A percentile compares a stretch with the other conserved stretches of the same genome.
Conservation (phyloP, 768 basidiomycete species). For the Russula sp. region DNA sequence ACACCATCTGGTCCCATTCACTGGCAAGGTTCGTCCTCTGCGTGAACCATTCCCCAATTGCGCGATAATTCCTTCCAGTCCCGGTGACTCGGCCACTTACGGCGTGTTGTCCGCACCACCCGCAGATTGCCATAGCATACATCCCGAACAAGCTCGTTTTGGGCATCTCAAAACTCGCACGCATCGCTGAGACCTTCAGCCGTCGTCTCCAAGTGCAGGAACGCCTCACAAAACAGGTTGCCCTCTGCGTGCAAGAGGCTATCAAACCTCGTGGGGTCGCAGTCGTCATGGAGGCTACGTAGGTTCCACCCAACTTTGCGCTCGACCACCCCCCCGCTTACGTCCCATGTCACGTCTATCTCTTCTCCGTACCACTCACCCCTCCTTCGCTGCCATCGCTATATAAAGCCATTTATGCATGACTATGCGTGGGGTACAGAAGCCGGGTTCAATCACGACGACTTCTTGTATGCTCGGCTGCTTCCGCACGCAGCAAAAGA, state of each 20-base stretch:
- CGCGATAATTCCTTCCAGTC: neutral
- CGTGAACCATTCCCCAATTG: conserved; percentile 1
- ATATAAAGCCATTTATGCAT: conserved; percentile 83
- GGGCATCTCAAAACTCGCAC: conserved; percentile 19
- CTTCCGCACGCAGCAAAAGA: conserved; percentile 98
- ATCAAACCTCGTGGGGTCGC: conserved; percentile 97
- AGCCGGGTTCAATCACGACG: conserved; percentile 90
- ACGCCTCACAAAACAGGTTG: conserved; percentile 94
- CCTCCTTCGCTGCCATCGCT: neutral
- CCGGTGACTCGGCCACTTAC: conserved; percentile 18
- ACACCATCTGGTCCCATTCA: conserved; percentile 97
- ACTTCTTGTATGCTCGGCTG: conserved; percentile 98
- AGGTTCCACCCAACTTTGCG: conserved; percentile 31
- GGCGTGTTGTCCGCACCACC: neutral
- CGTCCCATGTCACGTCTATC: conserved; percentile 9
- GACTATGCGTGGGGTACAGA: conserved; percentile 99
- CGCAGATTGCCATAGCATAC: conserved; percentile 81
- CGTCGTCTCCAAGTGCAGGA: conserved; percentile 96
- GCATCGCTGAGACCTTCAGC: conserved; percentile 40
- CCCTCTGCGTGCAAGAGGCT: conserved; percentile 96
- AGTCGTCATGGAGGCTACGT: conserved; percentile 99
- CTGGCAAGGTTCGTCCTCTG: conserved; percentile 69
- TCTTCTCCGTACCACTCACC: conserved; percentile 5
- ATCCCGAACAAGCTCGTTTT: conserved; percentile 20
- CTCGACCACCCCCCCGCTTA: neutral